Base-by-base conservation (phyloP, 2,329 filamentous ascomycete genomes). In the Nannizzia gypsea region DNA sequence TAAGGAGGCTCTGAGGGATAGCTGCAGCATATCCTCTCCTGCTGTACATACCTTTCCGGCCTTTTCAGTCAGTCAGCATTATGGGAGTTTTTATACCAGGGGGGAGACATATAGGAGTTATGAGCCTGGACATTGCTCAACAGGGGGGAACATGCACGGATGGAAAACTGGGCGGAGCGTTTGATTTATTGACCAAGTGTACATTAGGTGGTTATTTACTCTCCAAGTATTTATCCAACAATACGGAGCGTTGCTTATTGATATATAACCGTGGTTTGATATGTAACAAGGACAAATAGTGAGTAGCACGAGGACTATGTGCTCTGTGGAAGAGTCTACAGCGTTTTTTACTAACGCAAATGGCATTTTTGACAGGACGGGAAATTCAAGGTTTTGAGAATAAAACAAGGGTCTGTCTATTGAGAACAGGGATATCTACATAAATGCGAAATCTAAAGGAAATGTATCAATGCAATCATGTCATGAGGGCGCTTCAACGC, bases 1-100 rank as follows among this genome's bases (percentile, higher is more conserved):
- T 56, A 4, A 61, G 62, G 40, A 64, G 62, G 34, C 4, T 52
- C 8, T 56, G 34, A 56, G 24, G 31, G n/a, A 8, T 31, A 28
- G 20, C 8, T 6, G 20, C 5, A 26, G 20, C 4, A 26, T 24
- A 40, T 42, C 15, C 11, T 26, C 17, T n/a, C 20, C 15, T 24
- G 3, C 20, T 28, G 20, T 50, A 22, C 20, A 24, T 55, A 34
- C 34, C 28, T 56, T 42, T 24, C 38, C 22, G 22, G 28, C 20
- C 34, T 11, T 40, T 56, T 22, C 34, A 38, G 9, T 40, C 22
- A 38, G 26, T 56, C 38, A 56, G 31, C 54, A 56, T 56, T 31
- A 40, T 42, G 26, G 50, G 50, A 54, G 50, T 54, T 54, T 20
- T 54, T 26, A 20, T 54, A 54, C 38, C n/a, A 26, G 9, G 9